Base-by-base conservation (phyloP, 345 rosid genomes). In the Pistacia integerrima region DNA sequence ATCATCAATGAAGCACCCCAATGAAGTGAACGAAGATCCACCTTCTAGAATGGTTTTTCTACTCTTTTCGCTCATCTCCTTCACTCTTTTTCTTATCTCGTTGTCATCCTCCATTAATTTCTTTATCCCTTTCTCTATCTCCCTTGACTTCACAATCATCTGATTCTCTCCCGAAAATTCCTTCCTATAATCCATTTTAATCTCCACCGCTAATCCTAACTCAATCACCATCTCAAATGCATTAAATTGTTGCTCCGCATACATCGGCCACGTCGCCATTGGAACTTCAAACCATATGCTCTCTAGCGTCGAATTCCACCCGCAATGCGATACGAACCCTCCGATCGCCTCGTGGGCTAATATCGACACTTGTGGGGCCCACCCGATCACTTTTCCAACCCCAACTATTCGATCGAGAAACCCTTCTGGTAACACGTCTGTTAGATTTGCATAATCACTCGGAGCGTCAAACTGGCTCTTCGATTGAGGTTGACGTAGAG, bases 281-380 rank as follows among this genome's bases (percentile, higher is more conserved):
- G 89, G 93, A 18, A 87, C 86, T 0, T 82, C 87, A 65, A 68
- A 81, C 93, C 91, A 86, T 20, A 90, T 1, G 61, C 88, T 83
- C 73, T 90, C 91, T 12, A 83, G 70, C 0, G 3, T 30, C 2
- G 46, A 41, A 41, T 41, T 88, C 94, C 92, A 90, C 10, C 90
- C 92, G 18, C 94, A 88, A 38, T 90, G 92, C 17, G 92, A 85
- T 55, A 90, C 89, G n/a, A 88, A 90, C 1, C 90, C 91, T 2
- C 87, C 88, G 0, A 85, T 44, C 0, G 90, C 84, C 1, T 66
- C 67, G 68, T 85, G 87, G 2, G 74, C 87, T 8, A 90, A 8
- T 8, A 41, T 6, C 0, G 63, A 22, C 14, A 62, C 57, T 10
- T 81, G 80, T 8, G 90, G 93, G 4, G 93, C 91, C 96, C 92